Evolutionary conservation across 2,329 filamentous ascomycete species (phyloP).

Genomic region (Verticillium dahliae): DNA sequence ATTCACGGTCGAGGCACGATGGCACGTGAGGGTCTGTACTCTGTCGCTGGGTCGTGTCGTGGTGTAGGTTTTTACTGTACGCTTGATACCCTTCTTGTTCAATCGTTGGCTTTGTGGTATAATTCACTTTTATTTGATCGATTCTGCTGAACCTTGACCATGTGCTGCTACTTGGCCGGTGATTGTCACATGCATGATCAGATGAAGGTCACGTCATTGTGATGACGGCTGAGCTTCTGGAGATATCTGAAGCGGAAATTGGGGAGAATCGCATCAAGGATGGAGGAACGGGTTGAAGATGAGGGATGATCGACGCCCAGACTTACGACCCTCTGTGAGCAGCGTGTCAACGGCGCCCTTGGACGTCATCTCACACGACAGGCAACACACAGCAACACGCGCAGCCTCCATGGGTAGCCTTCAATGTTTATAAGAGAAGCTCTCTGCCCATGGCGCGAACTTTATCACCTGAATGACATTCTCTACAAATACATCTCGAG

Average conservation of each 20-base stretch:
- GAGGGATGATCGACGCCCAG: neutral
- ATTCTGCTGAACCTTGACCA: neutral
- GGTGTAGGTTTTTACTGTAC: slow-evolving; percentile 22
- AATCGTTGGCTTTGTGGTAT: neutral
- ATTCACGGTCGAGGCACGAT: neutral
- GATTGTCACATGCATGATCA: neutral
- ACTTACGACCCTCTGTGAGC: neutral
- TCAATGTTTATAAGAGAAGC: neutral
- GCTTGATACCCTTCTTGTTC: slow-evolving; percentile 22
- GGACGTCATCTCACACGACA: neutral
- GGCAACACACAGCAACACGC: neutral
- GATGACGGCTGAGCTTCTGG: too few species aligned
- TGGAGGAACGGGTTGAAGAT: too few species aligned
- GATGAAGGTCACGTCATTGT: too few species aligned
- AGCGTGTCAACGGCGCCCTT: neutral
- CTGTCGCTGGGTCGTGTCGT: neutral
- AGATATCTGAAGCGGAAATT: too few species aligned
- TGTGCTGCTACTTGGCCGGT: neutral
- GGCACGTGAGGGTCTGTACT: neutral
- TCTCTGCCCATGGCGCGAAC: too few species aligned
- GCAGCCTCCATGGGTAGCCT: too few species aligned
- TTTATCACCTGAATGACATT: too few species aligned
- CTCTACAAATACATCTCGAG: neutral
- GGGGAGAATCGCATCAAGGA: neutral
- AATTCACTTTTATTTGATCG: neutral